Base-by-base conservation (phyloP, 352 stramenopile species). In the Pythium monospermum region DNA sequence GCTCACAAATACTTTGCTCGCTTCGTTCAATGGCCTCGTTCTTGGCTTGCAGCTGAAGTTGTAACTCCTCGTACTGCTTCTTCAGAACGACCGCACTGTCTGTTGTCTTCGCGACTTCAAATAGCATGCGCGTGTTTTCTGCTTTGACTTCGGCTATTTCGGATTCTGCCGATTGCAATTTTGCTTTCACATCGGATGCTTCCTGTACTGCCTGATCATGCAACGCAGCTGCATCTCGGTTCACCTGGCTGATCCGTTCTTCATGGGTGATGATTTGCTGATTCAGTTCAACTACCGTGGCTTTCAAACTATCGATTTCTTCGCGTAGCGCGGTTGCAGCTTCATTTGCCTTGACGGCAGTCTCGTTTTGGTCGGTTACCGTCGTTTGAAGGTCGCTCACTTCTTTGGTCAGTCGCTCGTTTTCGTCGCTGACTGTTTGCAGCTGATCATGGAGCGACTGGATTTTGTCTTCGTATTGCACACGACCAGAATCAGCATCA, bases 91-190 rank as follows among this genome's bases (percentile, higher is more conserved):
- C 69, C 10, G 63, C 71, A 26, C 68, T 56, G 46, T 91, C 80
- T 0, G 77, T 67, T 8, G 77, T 80, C 59, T 85, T 84, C 1
- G 77, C 77, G 19, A 89, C 72, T 26, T 89, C 76, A 49, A 89
- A 88, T 13, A 84, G 64, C 77, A 89, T 86, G 0, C 77, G 73
- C 36, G 79, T 53, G 41, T 91, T 91, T 46, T 91, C 80, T 13
- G 71, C 68, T 59, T 87, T 85, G 39, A 82, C 72, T 2, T 73
- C 64, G 26, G 59, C 55, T 52, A 88, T 70, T 57, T 87, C 73
- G 15, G 66, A 52, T 37, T 83, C 61, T 6, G 61, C 41, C 19
- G 67, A 66, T 26, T 78, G 56, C 25, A 83, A 22, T 18, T 59
- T 64, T 18, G 46, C 40, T 23, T 55, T 75, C 7, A 67, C 65